Conservation (phyloP, 2,329 filamentous ascomycete genomes). For the Penicillium sp. region DNA sequence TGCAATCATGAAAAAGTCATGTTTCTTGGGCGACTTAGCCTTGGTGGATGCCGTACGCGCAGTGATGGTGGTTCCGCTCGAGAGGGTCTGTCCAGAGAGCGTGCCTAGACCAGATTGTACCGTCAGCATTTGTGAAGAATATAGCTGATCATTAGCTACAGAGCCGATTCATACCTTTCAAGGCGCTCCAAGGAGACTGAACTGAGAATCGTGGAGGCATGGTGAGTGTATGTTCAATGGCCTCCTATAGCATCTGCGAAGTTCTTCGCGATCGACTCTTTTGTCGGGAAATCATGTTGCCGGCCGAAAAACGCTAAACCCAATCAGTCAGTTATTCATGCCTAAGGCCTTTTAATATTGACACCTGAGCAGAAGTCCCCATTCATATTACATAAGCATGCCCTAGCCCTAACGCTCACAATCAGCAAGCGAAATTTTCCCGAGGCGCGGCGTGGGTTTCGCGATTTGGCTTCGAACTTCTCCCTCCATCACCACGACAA, state of each 20-base stretch:
- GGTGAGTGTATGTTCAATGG: constrained; percentile 27
- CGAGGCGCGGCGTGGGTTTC: constrained; percentile 28
- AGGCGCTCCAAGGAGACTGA: constrained; percentile 58
- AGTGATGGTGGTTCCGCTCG: constrained; percentile 49
- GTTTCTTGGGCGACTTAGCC: constrained; percentile 63
- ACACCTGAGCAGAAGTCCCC: constrained; percentile 1
- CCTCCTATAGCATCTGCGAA: constrained; percentile 11
- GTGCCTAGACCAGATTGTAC: constrained; percentile 20
- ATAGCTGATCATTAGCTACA: neutral
- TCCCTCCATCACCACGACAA: constrained; percentile 40
- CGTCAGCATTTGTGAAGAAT: constrained; percentile 8
- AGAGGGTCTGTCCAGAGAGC: constrained; percentile 43
- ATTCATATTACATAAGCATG: constrained; percentile 2
- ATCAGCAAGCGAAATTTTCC: constrained; percentile 40
- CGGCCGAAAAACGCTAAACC: constrained; percentile 27
- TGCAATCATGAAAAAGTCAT: constrained; percentile 78
- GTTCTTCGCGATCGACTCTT: constrained; percentile 23
- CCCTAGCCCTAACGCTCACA: constrained; percentile 43
- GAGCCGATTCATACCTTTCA: constrained; percentile 55
- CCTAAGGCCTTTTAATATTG: neutral
- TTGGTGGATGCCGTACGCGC: constrained; percentile 65
- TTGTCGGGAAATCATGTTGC: constrained; percentile 33
- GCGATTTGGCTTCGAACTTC: constrained; percentile 31
- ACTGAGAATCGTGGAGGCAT: constrained; percentile 69
- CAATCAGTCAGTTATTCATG: neutral